Conservation (phyloP, 1,284 basidiomycete species). For the Ustanciosporium gigantosporum region DNA sequence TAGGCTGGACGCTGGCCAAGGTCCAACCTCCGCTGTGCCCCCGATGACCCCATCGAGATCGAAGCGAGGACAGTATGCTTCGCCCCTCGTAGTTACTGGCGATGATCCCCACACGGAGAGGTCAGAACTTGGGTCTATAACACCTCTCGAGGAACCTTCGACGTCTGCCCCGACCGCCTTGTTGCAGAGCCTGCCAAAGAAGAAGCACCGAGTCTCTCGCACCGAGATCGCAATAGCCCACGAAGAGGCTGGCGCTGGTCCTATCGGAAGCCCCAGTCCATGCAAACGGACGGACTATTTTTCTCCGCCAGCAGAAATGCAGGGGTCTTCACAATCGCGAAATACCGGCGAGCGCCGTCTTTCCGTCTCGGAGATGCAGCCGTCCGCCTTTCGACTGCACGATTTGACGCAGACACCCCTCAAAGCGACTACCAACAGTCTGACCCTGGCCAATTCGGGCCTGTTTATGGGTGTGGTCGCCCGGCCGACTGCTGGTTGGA, state of each 20-base stretch:
- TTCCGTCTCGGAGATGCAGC: slow-evolving; percentile 13
- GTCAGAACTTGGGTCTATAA: no score
- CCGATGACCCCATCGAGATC: neutral
- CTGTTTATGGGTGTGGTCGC: slow-evolving; percentile 28
- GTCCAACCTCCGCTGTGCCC: neutral
- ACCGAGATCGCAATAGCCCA: slow-evolving; percentile 39
- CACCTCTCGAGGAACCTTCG: slow-evolving; percentile 7
- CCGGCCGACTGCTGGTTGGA: slow-evolving; percentile 18
- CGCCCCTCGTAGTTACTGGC: neutral
- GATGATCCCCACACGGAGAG: no score
- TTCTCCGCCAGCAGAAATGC: neutral
- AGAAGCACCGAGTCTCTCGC: slow-evolving; percentile 30
- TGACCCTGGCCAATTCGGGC: slow-evolving; percentile 18
- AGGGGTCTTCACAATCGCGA: neutral
- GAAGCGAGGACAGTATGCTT: neutral
- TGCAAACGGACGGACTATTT: slow-evolving; percentile 32
- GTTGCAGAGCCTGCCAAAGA: slow-evolving; percentile 35
- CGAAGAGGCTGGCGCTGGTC: slow-evolving; percentile 37
- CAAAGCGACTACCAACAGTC: slow-evolving; percentile 2
- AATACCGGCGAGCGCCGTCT: neutral
- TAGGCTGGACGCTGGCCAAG: neutral
- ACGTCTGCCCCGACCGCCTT: neutral
- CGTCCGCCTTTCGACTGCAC: neutral
- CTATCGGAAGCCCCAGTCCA: slow-evolving; percentile 27
- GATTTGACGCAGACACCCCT: slow-evolving; percentile 6